Base-by-base conservation (phyloP, 140 eudicot species). In the Stevia rebaudiana region DNA sequence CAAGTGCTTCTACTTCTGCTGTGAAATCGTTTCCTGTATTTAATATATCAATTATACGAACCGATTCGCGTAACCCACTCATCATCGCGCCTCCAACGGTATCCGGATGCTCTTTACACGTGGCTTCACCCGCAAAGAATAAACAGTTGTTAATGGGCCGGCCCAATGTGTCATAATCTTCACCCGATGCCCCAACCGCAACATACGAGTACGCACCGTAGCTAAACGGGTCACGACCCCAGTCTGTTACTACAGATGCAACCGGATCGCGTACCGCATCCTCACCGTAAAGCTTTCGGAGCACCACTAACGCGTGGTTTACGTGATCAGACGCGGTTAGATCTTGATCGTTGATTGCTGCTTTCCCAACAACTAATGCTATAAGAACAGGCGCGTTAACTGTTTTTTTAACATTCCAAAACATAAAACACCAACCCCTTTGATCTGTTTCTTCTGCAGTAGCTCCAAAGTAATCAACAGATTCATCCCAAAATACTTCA, bases 31-130 rank as follows among this genome's bases (percentile, higher is more conserved):
- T 78, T 55, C 99, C 99, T 0, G 90, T 83, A 33, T 61, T 86
- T 81, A 85, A 58, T 59, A 94, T 83, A 63, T 94, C 95, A 67
- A 83, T 79, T 39, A 94, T 94, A 23, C 97, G 94, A 44, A 94
- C 95, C 21, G 97, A 97, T 73, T 94, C 99, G 23, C 99, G 86
- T 35, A 94, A 61, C 73, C 99, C 99, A 78, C 97, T 94, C 90
- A 94, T 79, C 95, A 94, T 94, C 28, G 99, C 99, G 71, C 99
- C 99, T 43, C 99, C 99, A 43, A 94, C 99, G 1, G 99, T 94
- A 69, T 94, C 99, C 3, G 99, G 99, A 67, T 94, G 94, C 79
- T 94, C 99, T 79, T 94, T 94, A 73, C 99, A 94, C 0, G 99
- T 94, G 15, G 99, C 99, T 77, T 94, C 99, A 67, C 99, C 99